These are phyloP conservation scores for Penicillium fimorum DNA, from an alignment of 495 filamentous ascomycete species.

Conservation along the genomic window DNA sequence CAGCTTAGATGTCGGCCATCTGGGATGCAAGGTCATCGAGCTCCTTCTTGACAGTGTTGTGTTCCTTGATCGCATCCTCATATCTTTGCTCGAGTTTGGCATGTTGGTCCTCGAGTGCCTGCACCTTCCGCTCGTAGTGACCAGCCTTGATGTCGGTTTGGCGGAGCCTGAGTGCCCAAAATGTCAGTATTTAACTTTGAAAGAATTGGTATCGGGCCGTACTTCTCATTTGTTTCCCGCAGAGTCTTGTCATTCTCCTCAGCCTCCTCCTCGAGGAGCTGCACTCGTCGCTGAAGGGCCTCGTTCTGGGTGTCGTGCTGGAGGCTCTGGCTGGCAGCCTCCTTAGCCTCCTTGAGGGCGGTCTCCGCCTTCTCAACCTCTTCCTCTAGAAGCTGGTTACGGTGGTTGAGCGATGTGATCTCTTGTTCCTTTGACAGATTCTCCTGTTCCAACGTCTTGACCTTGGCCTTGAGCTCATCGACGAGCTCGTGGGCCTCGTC, in stretches of 20 bases:
- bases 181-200: conserved; percentile 20
- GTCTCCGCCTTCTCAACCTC: conserved; percentile 89
- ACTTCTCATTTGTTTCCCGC: conserved; percentile 98
- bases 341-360: conserved; percentile 74
- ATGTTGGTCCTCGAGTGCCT: conserved; percentile 83
- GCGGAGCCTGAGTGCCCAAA: conserved; percentile 65
- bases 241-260: conserved; percentile 92
- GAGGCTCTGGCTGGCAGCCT: conserved; percentile 66
- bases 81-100: conserved; percentile 96
- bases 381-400: conserved; percentile 79
- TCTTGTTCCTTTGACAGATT: conserved; percentile 96
- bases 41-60: conserved; percentile 80
- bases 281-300: conserved; percentile 81
- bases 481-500: conserved; percentile 74
- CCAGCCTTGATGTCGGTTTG: conserved; percentile 99
- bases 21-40: conserved; percentile 83
- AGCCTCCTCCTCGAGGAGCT: conserved; percentile 95
- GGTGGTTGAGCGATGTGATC: conserved; percentile 90
- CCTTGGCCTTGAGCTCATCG: conserved; percentile 80
- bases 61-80: conserved; percentile 92
- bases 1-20: conserved; percentile 81
- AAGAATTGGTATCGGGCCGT: conserved; percentile 36
- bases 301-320: conserved; percentile 83
- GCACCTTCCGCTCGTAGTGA: conserved; percentile 98
- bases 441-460: conserved; percentile 92